Base-by-base conservation (phyloP, 495 filamentous ascomycete genomes). In the Penicillium coprophilum region DNA sequence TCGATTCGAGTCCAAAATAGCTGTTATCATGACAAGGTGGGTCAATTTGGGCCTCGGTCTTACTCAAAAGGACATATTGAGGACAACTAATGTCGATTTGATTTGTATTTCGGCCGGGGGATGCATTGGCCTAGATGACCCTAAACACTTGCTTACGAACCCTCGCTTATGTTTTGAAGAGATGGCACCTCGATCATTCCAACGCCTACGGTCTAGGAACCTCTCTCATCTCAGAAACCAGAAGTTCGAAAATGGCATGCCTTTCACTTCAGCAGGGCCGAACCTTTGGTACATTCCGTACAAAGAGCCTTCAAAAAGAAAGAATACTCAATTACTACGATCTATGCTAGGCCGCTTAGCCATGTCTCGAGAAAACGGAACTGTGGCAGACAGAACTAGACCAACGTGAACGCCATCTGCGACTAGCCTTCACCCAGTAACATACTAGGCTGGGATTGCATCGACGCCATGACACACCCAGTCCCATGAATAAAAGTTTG, bases 141-240 rank as follows among this genome's bases (percentile, higher is more conserved):
- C 13, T 0, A 15, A 15, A 34, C 11, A 24, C n/a, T 40, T 40
- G 3, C 34, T 40, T 23, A 13, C 20, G 21, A 55, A 31, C 24
- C 43, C 53, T 11, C 41, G 43, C 19, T n/a, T n/a, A 21, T 47
- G 43, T 19, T 55, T 55, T 49, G 50, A 59, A 49, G 15, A 38
- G 10, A 50, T n/a, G 17, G 45, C 45, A n/a, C 13, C 44, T 44
- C 13, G 24, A 24, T 55, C 50, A 43, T 55, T 55, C 44, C 4
- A 45, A 19, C 50, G 45, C 7, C 38, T 55, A 34, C n/a, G 23
- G 28, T 55, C 45, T 38, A 30, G 30, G n/a, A 59, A 55, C 45
- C 34, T 59, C 15, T 43, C 34, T 15, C 50, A 55, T 50, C 57
- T 59, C 13, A 17, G 41, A 45, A n/a, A 50, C 19, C 9, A 50